Base-by-base conservation (phyloP, 331 rosid species). In the Cydonia oblonga region DNA sequence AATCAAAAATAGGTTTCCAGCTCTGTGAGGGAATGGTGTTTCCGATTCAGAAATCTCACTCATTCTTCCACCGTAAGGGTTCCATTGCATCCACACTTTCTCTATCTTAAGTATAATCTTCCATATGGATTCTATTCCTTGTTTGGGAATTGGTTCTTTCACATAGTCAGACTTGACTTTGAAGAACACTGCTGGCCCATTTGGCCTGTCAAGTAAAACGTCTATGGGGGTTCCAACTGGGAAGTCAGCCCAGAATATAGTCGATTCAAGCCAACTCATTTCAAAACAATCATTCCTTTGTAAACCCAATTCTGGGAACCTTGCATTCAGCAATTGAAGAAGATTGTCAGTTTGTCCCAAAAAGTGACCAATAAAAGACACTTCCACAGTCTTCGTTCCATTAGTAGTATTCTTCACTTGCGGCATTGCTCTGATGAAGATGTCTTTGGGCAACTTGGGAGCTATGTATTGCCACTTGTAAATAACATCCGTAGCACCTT, bases 401-500 rank as follows among this genome's bases (percentile, higher is more conserved):
- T 42, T 6, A 15, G 35, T 23, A 56, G 26, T 14, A 24, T 71
- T 24, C 35, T 24, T 24, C 42, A 49, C 64, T 38, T 9, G 32
- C 38, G 28, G 46, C 30, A 19, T 29, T 16, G 63, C 30, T 32
- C 26, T 32, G n/a, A 59, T 57, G 35, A 58, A 32, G 22, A 59
- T 46, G 28, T 58, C 58, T 18, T 71, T 19, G 9, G 46, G 54
- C 5, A 71, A 18, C n/a, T 59, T 59, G 11, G 62, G 35, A 14
- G 75, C 75, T 7, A 58, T 14, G 42, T 35, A 18, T 40, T 71
- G 75, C 75, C 75, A 71, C 35, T 10, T 29, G 35, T 71, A 49
- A 19, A 71, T 52, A 26, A 71, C 23, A 51, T 71, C 15, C 18
- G 54, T 58, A 16, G 16, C 67, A 12, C 63, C 40, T 11, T 71